Evolutionary conservation across 305 asterid genomes (phyloP).

Genomic region (Fraxinus platypoda): DNA sequence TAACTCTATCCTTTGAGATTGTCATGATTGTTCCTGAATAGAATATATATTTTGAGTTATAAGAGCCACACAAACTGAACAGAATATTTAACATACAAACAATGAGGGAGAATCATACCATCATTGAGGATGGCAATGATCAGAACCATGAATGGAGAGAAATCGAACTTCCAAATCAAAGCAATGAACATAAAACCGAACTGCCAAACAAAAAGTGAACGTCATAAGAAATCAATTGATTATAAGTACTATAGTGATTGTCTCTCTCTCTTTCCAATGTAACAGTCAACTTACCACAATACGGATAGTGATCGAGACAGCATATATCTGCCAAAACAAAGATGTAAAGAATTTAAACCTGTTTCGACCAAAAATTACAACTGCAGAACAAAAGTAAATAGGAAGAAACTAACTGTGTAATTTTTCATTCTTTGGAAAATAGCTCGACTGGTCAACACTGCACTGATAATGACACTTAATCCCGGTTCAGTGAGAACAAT

Average conservation of each 20-base stretch:
- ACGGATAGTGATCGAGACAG: slow-evolving; percentile 94
- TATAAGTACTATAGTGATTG: neutral
- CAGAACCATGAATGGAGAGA: slow-evolving; percentile 93
- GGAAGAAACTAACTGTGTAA: slow-evolving; percentile 46
- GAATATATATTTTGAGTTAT: neutral
- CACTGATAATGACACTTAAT: slow-evolving; percentile 51
- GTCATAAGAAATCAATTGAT: slow-evolving; percentile 17
- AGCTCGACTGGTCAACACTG: slow-evolving; percentile 62
- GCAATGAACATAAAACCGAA: slow-evolving; percentile 90
- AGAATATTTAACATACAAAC: neutral
- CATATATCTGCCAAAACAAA: slow-evolving; percentile 63
- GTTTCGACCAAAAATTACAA: neutral
- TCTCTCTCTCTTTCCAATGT: neutral
- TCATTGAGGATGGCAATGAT: slow-evolving; percentile 91
- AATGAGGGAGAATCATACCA: slow-evolving; percentile 40
- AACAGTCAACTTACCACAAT: slow-evolving; percentile 67
- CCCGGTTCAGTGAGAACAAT: slow-evolving; percentile 59
- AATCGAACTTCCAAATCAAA: slow-evolving; percentile 83
- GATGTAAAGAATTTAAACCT: neutral
- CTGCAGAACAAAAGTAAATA: neutral
- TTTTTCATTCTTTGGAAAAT: slow-evolving; percentile 67
- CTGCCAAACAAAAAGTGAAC: slow-evolving; percentile 38
- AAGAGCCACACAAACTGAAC: neutral
- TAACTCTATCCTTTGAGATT: slow-evolving; percentile 83
- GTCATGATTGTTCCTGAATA: slow-evolving; percentile 80